A percentile compares a stretch with the other conserved stretches of the same genome.
phyloP scores from a whole-genome alignment of 805 yeast genomes.

The Metschnikowia continentalis region DNA sequence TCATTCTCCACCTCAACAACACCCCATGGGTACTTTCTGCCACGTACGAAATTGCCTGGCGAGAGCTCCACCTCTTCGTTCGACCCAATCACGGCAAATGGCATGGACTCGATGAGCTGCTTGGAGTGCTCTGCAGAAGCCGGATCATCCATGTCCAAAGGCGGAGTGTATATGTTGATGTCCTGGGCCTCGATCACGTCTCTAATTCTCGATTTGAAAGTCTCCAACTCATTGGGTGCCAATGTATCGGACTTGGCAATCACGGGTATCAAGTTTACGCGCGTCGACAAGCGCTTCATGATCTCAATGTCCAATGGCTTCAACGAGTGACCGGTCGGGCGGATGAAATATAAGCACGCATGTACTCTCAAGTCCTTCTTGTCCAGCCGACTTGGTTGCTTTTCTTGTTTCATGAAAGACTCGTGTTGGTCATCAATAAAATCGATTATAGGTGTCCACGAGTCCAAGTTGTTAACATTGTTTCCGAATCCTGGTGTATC shows the following conservation, averaged over 20 bases:
- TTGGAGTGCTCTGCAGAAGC: constrained; percentile 78
- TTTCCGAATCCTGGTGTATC: constrained; percentile 96
- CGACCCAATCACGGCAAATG: constrained; percentile 78
- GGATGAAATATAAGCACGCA: constrained; percentile 82
- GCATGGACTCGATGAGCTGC: constrained; percentile 78
- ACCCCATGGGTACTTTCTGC: constrained; percentile 91
- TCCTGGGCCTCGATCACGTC: constrained; percentile 80
- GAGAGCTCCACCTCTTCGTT: constrained; percentile 64
- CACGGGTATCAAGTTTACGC: constrained; percentile 85
- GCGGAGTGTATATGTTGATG: constrained; percentile 79
- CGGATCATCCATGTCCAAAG: constrained; percentile 68
- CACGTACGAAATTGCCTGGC: constrained; percentile 63
- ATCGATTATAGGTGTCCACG: constrained; percentile 85
- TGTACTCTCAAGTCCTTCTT: constrained; percentile 84
- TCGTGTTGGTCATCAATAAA: constrained; percentile 91
- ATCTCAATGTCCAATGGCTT: constrained; percentile 84
- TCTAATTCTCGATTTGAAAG: constrained; percentile 72
- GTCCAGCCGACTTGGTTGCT: constrained; percentile 70
- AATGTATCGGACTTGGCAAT: constrained; percentile 87
- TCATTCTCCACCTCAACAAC: constrained; percentile 84
- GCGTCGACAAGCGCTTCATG: constrained; percentile 74
- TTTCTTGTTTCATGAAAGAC: constrained; percentile 85
- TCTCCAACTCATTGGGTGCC: constrained; percentile 63
- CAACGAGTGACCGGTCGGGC: constrained; percentile 87
- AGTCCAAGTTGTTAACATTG: constrained; percentile 75